These are phyloP conservation scores for Ustilago bromivora DNA, from an alignment of 1,284 basidiomycete species.

Conservation along the genomic window DNA sequence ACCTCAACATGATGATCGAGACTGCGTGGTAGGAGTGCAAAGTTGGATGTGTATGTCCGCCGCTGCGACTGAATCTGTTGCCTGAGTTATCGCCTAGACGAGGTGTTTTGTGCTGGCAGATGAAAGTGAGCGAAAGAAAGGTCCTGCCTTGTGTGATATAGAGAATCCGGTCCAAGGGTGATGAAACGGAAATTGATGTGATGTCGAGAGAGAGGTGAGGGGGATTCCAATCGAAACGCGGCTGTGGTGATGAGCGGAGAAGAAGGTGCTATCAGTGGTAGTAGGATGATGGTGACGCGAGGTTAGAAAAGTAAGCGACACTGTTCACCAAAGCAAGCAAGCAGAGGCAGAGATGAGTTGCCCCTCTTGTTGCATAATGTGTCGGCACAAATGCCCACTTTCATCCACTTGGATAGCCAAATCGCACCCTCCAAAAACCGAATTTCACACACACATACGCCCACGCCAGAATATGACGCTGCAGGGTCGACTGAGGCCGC, in stretches of 20 bases:
- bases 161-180: background rate
- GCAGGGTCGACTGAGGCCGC: background rate
- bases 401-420: background rate
- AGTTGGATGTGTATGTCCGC: background rate
- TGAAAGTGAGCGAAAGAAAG: background rate
- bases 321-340: background rate
- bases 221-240: background rate
- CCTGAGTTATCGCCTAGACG: no score
- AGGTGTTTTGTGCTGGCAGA: background rate
- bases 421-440: background rate
- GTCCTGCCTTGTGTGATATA: background rate
- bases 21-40: background rate
- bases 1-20: constrained; percentile 22
- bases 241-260: background rate
- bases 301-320: background rate
- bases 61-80: no score
- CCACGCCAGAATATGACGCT: background rate
- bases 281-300: background rate
- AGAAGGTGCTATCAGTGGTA: background rate
- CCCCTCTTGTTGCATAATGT: background rate
- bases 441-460: background rate
- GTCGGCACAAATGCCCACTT: background rate
- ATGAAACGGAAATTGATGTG: background rate
- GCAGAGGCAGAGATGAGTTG: background rate
- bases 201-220: background rate